Evolutionary conservation across 2,329 filamentous ascomycete genomes (phyloP).

Genomic region (Xylariaceae sp.): DNA sequence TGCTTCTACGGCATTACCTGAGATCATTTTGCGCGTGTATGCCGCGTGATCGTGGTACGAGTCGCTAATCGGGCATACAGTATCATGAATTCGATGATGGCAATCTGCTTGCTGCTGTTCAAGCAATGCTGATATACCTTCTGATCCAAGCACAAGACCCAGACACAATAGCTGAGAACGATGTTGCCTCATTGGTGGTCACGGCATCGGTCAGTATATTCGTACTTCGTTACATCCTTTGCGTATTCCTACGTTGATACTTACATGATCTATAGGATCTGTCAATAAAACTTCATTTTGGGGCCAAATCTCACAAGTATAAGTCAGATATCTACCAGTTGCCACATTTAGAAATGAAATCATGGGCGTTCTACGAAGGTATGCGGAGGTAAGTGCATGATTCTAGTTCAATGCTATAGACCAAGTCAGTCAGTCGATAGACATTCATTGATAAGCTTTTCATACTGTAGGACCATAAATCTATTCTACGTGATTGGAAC

Average conservation of each 20-base stretch:
- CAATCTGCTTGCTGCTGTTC: constrained; percentile 8
- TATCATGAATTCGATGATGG: not conserved
- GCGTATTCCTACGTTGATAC: too few species aligned
- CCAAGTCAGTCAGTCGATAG: not conserved
- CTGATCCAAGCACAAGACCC: constrained; percentile 21
- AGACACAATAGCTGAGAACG: constrained; percentile 11
- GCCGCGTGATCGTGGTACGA: too few species aligned
- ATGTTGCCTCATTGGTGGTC: constrained; percentile 4
- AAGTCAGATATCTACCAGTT: not conserved
- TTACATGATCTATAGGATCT: constrained; percentile 3
- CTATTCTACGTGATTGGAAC: constrained; percentile 17
- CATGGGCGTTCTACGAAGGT: constrained; percentile 8
- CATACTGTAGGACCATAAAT: constrained; percentile 8
- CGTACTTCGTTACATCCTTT: not conserved
- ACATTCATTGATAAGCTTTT: not conserved
- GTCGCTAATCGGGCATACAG: not conserved
- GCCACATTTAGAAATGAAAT: not conserved
- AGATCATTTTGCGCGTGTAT: too few species aligned
- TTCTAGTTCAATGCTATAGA: not conserved
- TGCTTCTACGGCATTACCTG: too few species aligned
- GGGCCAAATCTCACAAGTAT: not conserved
- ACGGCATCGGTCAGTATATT: constrained; percentile 1
- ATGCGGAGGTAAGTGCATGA: constrained; percentile 5
- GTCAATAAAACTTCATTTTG: not conserved
- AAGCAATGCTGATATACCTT: constrained; percentile 15